These are phyloP conservation scores for Mycena metata DNA, from an alignment of 768 basidiomycete genomes.

Conservation along the genomic window DNA sequence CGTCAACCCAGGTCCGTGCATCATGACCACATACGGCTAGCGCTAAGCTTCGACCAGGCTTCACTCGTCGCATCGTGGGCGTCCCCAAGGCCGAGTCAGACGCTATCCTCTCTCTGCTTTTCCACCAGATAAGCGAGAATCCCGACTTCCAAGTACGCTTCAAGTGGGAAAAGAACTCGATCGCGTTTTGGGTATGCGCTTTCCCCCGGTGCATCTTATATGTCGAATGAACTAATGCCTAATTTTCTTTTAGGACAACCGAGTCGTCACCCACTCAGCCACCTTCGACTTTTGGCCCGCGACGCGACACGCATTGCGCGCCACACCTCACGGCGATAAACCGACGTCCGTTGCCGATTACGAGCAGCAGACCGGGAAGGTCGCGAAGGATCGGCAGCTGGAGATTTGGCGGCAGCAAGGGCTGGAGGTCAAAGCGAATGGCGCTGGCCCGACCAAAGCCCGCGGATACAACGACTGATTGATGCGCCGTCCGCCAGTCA, in stretches of 20 bases:
- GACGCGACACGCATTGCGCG: constrained; percentile 82
- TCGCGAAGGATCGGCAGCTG: constrained; percentile 79
- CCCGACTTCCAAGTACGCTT: constrained; percentile 83
- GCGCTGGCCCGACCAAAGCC: constrained; percentile 51
- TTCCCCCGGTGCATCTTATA: not conserved
- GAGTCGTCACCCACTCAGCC: constrained; percentile 78
- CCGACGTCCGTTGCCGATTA: constrained; percentile 84
- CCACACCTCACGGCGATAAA: constrained; percentile 85
- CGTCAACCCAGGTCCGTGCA: constrained; percentile 75
- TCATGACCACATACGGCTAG: not conserved
- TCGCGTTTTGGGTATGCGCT: constrained; percentile 80
- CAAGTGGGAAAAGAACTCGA: constrained; percentile 80
- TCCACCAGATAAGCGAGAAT: constrained; percentile 77
- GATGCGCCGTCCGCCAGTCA: constrained; percentile 2
- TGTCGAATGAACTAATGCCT: constrained; percentile 1
- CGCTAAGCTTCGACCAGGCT: constrained; percentile 58
- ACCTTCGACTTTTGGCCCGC: constrained; percentile 88
- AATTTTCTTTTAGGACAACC: constrained; percentile 27
- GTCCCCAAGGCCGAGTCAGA: constrained; percentile 89
- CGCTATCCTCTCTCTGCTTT: constrained; percentile 75
- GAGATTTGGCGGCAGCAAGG: constrained; percentile 82
- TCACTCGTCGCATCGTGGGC: constrained; percentile 83
- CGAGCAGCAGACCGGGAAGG: constrained; percentile 71
- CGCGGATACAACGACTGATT: constrained; percentile 74
- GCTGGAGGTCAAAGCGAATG: constrained; percentile 53